phyloP scores from a whole-genome alignment of 2,329 filamentous ascomycete species.

The Waltergamsia citrina region DNA sequence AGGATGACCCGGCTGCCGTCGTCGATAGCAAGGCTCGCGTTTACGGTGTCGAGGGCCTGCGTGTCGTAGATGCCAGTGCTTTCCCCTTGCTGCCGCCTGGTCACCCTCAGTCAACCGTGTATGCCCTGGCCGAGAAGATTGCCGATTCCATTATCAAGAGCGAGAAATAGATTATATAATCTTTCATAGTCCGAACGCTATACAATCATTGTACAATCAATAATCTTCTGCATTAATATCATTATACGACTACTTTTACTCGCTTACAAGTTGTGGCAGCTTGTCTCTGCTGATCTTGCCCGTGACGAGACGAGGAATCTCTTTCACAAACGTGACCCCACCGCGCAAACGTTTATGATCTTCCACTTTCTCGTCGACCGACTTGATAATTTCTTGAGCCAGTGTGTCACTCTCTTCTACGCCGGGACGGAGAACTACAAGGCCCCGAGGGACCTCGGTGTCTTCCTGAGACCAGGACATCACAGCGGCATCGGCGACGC shows the following conservation, averaged over 20 bases:
- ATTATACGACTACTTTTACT: no score
- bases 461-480: conserved; percentile 40
- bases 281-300: no score
- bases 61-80: conserved; percentile 49
- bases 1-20: conserved; percentile 41
- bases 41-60: conserved; percentile 37
- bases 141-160: conserved; percentile 39
- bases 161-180: no score
- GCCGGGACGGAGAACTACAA: conserved; percentile 13
- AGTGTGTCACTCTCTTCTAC: conserved; percentile 7
- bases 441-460: conserved; percentile 38
- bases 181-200: no score
- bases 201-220: no score
- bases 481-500: conserved; percentile 47
- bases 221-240: no score
- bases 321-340: conserved; percentile 55
- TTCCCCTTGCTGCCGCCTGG: conserved; percentile 41
- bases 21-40: conserved; percentile 45
- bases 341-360: conserved; percentile 59
- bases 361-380: conserved; percentile 22
- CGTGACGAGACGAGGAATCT: conserved; percentile 54
- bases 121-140: conserved; percentile 54
- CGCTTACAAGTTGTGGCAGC: no score
- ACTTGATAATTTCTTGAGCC: conserved; percentile 13
- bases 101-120: conserved; percentile 39